Conservation (phyloP, 441 rosid genomes). For the Pelargonium cotyledonis region DNA sequence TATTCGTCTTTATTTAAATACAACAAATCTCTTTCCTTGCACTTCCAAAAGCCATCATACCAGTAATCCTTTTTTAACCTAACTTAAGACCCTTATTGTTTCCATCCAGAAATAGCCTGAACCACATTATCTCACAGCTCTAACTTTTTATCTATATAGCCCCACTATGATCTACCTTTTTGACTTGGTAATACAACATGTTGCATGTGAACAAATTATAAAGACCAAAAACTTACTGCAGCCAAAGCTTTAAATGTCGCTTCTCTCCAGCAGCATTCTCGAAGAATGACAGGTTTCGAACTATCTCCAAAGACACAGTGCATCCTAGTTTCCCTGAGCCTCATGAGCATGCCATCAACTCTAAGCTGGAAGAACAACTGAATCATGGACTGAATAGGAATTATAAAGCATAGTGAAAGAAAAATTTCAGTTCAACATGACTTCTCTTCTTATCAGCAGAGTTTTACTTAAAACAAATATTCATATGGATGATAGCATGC, state of each 20-base stretch:
- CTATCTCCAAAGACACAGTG: conserved; percentile 53
- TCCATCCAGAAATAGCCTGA: too few relatives aligned
- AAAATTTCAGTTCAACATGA: background rate
- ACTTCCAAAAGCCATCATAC: background rate
- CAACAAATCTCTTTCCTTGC: background rate
- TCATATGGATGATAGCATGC: background rate
- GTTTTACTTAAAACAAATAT: background rate
- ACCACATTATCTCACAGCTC: background rate
- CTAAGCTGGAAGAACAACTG: conserved; percentile 55
- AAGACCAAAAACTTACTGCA: conserved; percentile 40
- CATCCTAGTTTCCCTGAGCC: conserved; percentile 89
- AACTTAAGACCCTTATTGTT: too few relatives aligned
- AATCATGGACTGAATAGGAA: conserved; percentile 15
- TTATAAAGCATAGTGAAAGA: background rate
- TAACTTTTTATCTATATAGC: background rate
- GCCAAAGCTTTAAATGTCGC: conserved; percentile 60
- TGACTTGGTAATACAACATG: background rate
- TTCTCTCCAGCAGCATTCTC: conserved; percentile 93
- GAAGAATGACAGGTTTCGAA: conserved; percentile 51
- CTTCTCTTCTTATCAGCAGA: background rate
- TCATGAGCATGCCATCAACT: conserved; percentile 94
- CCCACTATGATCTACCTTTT: background rate
- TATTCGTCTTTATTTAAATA: background rate
- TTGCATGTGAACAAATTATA: background rate
- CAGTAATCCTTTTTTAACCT: too few relatives aligned